Conservation (phyloP, 257 asterid species). For the Solanum acaule region DNA sequence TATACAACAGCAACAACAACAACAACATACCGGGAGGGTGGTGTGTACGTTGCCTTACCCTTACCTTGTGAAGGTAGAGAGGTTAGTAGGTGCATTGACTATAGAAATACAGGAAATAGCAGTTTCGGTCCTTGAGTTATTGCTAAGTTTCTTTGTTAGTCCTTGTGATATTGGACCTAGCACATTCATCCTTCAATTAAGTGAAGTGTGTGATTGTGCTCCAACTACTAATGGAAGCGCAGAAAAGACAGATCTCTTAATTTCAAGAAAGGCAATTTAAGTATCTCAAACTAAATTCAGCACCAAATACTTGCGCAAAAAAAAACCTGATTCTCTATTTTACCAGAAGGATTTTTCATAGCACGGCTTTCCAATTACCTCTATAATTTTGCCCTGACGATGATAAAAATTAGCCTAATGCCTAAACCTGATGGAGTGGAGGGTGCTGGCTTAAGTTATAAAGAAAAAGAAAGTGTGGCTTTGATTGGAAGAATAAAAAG, state of each 20-base stretch:
- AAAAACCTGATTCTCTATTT: not conserved
- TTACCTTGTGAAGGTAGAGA: not conserved
- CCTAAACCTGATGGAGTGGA: not conserved
- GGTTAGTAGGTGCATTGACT: not conserved
- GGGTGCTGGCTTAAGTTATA: not conserved
- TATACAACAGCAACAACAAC: not conserved
- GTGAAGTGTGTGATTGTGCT: not conserved
- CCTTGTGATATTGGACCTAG: not conserved
- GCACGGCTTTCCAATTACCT: not conserved
- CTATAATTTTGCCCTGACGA: not conserved
- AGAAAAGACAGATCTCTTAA: not conserved
- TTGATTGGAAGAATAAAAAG: not conserved
- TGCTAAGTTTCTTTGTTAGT: not conserved
- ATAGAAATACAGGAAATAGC: not conserved
- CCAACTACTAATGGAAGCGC: not conserved
- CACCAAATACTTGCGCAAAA: not conserved
- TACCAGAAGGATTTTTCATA: not conserved
- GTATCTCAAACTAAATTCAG: not conserved
- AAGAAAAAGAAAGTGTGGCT: not conserved
- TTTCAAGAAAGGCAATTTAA: not conserved
- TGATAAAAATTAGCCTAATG: not conserved
- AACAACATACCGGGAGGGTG: not conserved
- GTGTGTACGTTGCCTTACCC: not conserved
- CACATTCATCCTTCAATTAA: not conserved
- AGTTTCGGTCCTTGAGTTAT: not conserved